Percentiles rank a stretch among this genome's conserved stretches.
These are phyloP conservation scores for Synchytrium microbalum DNA, from an alignment of 371 early-diverging fungal genomes.

Conservation along the genomic window DNA sequence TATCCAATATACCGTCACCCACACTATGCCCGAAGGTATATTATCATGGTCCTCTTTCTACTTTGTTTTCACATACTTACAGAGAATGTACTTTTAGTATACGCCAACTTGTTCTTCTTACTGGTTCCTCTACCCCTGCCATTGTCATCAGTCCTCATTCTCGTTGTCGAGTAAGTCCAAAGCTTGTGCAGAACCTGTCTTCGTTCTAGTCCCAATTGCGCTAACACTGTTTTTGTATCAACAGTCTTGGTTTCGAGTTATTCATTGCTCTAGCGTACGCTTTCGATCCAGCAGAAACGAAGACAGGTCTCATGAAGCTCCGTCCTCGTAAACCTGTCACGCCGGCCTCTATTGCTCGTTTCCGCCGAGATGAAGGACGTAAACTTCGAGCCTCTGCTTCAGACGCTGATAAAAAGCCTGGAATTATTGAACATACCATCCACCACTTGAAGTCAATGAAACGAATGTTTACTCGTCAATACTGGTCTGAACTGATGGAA, in stretches of 20 bases:
- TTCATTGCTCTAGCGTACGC: conserved; percentile 81
- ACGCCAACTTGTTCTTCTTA: conserved; percentile 73
- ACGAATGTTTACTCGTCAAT: conserved; percentile 14
- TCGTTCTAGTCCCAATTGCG: conserved; percentile 43
- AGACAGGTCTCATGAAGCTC: conserved; percentile 72
- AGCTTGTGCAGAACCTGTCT: conserved; percentile 9
- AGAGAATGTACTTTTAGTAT: no score
- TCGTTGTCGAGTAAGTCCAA: conserved; percentile 60
- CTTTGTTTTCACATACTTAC: no score
- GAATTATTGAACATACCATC: conserved; percentile 14
- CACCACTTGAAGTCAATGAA: conserved; percentile 1
- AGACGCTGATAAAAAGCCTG: conserved; percentile 25
- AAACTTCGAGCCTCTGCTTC: conserved; percentile 25
- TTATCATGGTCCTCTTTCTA: no score
- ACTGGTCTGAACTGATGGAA: conserved; percentile 44
- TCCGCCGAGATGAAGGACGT: conserved; percentile 36
- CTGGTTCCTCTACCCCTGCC: conserved; percentile 84
- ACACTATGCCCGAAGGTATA: conserved; percentile 55
- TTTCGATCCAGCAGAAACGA: conserved; percentile 83
- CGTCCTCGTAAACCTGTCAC: conserved; percentile 87
- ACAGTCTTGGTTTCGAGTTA: conserved; percentile 79
- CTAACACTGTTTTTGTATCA: conserved; percentile 28
- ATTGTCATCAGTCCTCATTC: conserved; percentile 71
- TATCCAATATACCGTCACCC: conserved; percentile 84
- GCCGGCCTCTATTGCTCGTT: conserved; percentile 52